Evolutionary conservation across 805 yeast genomes (phyloP), one percentile per base, ranked within the genome.

Genomic region (Metschnikowia gruessii): DNA sequence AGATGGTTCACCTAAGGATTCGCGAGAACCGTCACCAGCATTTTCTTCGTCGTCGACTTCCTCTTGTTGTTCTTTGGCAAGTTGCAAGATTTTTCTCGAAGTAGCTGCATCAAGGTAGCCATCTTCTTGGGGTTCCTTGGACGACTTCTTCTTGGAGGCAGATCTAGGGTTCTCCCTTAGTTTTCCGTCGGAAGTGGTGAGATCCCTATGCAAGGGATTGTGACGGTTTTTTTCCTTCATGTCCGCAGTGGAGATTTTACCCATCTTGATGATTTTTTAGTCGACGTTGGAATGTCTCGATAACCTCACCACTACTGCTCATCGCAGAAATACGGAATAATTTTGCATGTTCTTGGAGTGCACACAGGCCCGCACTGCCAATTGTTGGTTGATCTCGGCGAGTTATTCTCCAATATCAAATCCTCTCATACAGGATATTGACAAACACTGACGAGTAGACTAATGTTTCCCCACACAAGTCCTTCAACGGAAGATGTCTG

Each of bases 61-160:
- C 37, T 87, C 90, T 66, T 90, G 97, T 70, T 94, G 99, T 59
- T 86, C 92, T 57, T 79, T 83, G 16, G 99, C 99, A 51, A 94
- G 74, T 63, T 86, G 87, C 55, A 94, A 73, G 65, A 94, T 91
- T 68, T 81, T 88, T 65, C 95, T 76, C 1, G 97, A 87, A 26
- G 88, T 71, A 16, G 81, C 74, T 16, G 97, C 86, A 69, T 92
- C 97, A 33, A 94, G 75, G 56, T 70, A 84, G 37, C 76, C 82
- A 39, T 83, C 90, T 21, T 76, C 83, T 69, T 48, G 77, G 11
- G 62, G 71, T 24, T 65, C 72, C 44, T 67, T 70, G 32, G 68
- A 63, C 18, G 69, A 66, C 18, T 48, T 48, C 33, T 67, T 61
- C 37, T 65, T 63, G 49, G 61, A 63, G 13, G 49, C 10, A n/a